Percentiles rank a stretch among this genome's conserved stretches.
These are phyloP conservation scores for Leucosporidium scottii DNA, from an alignment of 768 basidiomycete species.

Conservation along the genomic window DNA sequence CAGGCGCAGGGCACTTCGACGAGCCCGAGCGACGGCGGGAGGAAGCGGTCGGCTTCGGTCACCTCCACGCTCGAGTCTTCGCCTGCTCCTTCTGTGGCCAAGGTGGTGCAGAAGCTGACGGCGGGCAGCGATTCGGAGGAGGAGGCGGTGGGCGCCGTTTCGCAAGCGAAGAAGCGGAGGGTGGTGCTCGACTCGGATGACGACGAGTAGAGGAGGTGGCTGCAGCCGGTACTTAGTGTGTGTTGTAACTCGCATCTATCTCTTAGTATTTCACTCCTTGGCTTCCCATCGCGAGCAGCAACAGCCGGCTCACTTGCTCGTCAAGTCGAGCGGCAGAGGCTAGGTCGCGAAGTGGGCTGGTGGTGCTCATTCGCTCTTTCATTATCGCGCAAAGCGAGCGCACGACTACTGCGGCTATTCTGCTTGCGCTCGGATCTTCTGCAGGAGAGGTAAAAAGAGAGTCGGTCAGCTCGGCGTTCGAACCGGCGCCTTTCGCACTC, in stretches of 20 bases:
- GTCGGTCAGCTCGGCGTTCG: no score
- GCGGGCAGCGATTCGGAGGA: background rate
- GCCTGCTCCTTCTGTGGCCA: background rate
- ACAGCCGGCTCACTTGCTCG: background rate
- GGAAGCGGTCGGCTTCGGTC: no score
- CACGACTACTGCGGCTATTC: no score
- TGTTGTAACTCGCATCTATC: background rate
- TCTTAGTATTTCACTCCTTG: no score
- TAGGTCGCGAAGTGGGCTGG: no score
- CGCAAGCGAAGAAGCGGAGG: constrained; percentile 29
- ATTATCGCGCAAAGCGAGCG: no score
- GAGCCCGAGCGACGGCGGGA: background rate
- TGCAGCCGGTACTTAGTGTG: background rate
- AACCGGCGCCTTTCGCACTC: no score
- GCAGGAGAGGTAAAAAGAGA: no score
- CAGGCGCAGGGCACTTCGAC: background rate
- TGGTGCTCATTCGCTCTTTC: no score
- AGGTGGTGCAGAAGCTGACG: no score
- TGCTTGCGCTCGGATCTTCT: no score
- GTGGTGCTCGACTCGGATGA: constrained; percentile 22
- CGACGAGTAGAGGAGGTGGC: background rate
- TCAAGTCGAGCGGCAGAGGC: background rate
- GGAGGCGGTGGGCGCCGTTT: background rate
- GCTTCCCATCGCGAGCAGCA: no score
- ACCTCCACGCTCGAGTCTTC: background rate